Evolutionary conservation across 345 rosid species (phyloP).

Genomic region (Lumnitzera racemosa): DNA sequence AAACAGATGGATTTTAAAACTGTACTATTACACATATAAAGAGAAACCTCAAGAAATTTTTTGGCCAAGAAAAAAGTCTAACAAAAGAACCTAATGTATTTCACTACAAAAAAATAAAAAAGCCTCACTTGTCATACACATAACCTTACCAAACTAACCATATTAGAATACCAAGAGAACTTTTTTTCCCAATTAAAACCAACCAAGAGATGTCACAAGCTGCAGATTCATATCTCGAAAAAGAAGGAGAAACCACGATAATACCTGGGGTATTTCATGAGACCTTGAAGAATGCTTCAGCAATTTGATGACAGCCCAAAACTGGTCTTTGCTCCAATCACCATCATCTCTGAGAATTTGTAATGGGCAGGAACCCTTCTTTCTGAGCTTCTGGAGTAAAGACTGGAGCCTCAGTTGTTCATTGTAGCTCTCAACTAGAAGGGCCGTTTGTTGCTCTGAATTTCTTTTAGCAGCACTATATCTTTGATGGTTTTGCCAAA

Average conservation of each 20-base stretch:
- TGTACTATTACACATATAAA: too few species aligned
- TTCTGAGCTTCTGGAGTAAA: constrained; percentile 27
- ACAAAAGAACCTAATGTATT: too few species aligned
- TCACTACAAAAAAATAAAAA: too few species aligned
- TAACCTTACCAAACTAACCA: too few species aligned
- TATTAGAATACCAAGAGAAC: too few species aligned
- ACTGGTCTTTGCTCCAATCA: constrained; percentile 54
- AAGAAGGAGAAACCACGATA: constrained; percentile 6
- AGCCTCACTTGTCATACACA: too few species aligned
- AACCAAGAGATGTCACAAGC: neutral
- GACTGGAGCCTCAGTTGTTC: constrained; percentile 32
- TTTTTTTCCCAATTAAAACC: neutral
- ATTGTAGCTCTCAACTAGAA: constrained; percentile 34
- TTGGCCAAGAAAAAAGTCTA: too few species aligned
- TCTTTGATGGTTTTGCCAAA: neutral
- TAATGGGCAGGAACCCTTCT: constrained; percentile 36
- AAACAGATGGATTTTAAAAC: too few species aligned
- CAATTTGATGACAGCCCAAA: constrained; percentile 52
- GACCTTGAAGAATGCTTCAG: constrained; percentile 43
- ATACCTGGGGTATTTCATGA: constrained; percentile 45
- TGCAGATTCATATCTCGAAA: neutral
- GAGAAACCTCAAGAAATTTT: too few species aligned
- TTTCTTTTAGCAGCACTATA: constrained; percentile 5
- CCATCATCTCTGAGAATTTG: constrained; percentile 47
- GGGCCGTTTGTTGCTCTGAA: constrained; percentile 27